Conservation (phyloP, 2,329 filamentous ascomycete genomes). For the Pleoardoris graminearum region DNA sequence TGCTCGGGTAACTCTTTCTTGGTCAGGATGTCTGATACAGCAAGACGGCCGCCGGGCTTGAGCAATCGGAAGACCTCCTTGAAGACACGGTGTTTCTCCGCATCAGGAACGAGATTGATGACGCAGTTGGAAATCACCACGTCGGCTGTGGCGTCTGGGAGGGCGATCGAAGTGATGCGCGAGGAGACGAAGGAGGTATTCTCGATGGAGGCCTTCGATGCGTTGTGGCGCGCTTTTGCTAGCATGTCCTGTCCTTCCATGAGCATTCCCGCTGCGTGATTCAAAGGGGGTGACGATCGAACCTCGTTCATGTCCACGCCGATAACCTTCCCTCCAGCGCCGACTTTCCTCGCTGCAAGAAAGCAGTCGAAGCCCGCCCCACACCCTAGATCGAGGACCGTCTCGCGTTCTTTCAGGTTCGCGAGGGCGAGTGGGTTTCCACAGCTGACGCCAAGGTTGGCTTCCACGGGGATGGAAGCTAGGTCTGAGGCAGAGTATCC, state of each 20-base stretch:
- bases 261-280: neutral
- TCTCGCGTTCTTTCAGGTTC: conserved; percentile 57
- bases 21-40: conserved; percentile 63
- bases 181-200: conserved; percentile 59
- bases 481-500: conserved; percentile 51
- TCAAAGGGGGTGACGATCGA: neutral
- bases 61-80: conserved; percentile 62
- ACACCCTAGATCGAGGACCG: conserved; percentile 60
- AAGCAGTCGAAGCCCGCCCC: conserved; percentile 64
- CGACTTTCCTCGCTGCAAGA: conserved; percentile 57
- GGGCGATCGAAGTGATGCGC: conserved; percentile 55
- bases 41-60: conserved; percentile 60
- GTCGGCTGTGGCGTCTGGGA: conserved; percentile 52
- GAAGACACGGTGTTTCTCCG: conserved; percentile 48
- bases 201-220: conserved; percentile 37
- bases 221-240: conserved; percentile 53
- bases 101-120: conserved; percentile 32
- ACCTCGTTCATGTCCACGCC: conserved; percentile 66
- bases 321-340: conserved; percentile 53
- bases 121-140: conserved; percentile 65
- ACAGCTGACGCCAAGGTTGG: conserved; percentile 60
- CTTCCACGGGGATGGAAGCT: conserved; percentile 48
- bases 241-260: conserved; percentile 57
- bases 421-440: conserved; percentile 59
- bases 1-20: conserved; percentile 53